phyloP scores from a whole-genome alignment of 1,284 basidiomycete genomes.

The Ganoderma lucidum region DNA sequence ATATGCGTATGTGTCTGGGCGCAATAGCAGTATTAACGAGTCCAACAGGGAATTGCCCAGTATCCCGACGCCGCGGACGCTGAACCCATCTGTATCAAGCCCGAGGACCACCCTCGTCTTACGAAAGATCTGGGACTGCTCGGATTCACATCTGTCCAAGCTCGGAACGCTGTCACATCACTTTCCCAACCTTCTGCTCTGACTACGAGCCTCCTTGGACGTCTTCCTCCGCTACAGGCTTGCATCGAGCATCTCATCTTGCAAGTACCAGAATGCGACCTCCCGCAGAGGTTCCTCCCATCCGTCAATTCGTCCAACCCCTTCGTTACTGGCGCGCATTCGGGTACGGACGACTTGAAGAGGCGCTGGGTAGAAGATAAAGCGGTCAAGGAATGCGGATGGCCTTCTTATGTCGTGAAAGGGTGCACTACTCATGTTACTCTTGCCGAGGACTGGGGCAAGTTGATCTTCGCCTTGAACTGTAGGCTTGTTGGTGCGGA shows the following conservation, averaged over 20 bases:
- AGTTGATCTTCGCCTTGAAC: slow-evolving; percentile 59
- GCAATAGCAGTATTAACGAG: slow-evolving; percentile 10
- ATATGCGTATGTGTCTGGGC: background rate
- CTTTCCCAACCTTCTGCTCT: slow-evolving; percentile 62
- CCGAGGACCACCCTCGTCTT: slow-evolving; percentile 52
- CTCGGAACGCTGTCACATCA: slow-evolving; percentile 56
- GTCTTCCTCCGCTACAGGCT: slow-evolving; percentile 65
- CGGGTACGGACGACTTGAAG: slow-evolving; percentile 71
- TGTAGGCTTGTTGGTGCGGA: slow-evolving; percentile 55
- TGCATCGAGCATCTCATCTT: slow-evolving; percentile 81
- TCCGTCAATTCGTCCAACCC: slow-evolving; percentile 71
- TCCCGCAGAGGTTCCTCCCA: slow-evolving; percentile 70
- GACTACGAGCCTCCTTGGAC: slow-evolving; percentile 56
- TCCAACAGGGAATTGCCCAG: slow-evolving; percentile 55
- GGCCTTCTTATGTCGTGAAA: slow-evolving; percentile 78
- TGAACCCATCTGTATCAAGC: slow-evolving; percentile 53
- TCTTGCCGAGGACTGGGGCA: slow-evolving; percentile 55
- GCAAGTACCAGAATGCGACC: slow-evolving; percentile 81
- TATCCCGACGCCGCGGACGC: slow-evolving; percentile 61
- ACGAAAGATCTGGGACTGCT: slow-evolving; percentile 57
- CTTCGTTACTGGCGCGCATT: slow-evolving; percentile 69
- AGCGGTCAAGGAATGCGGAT: slow-evolving; percentile 86
- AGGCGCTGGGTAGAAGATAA: slow-evolving; percentile 86
- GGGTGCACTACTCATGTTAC: slow-evolving; percentile 52
- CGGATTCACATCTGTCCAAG: slow-evolving; percentile 65